Evolutionary conservation across 2,329 filamentous ascomycete genomes (phyloP).

Genomic region (Aspergillus eucalypticola): DNA sequence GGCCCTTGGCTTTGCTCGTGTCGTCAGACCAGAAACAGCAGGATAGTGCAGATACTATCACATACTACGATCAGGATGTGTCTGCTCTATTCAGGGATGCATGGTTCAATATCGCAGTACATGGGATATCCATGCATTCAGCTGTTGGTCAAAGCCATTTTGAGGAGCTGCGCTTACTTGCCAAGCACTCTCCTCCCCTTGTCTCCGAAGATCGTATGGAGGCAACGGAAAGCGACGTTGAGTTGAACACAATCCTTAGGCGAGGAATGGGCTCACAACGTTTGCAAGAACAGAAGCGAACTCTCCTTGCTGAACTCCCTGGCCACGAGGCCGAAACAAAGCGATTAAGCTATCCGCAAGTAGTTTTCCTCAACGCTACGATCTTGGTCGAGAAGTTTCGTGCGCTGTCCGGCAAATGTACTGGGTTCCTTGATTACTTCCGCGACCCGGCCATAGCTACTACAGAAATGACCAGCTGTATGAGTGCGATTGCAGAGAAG

Average conservation of each 20-base stretch:
- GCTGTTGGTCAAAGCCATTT: slow-evolving; percentile 70
- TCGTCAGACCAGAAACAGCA: slow-evolving; percentile 46
- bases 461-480: slow-evolving; percentile 62
- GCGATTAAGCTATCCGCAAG: slow-evolving; percentile 81
- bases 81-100: slow-evolving; percentile 79
- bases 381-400: slow-evolving; percentile 87
- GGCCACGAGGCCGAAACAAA: slow-evolving; percentile 76
- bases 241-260: slow-evolving; percentile 89
- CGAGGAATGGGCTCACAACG: slow-evolving; percentile 75
- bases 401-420: slow-evolving; percentile 84
- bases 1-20: slow-evolving; percentile 83
- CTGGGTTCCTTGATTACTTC: slow-evolving; percentile 87
- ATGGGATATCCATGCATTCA: slow-evolving; percentile 79
- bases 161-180: slow-evolving; percentile 78
- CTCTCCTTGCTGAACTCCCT: slow-evolving; percentile 72
- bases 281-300: slow-evolving; percentile 76
- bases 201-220: slow-evolving; percentile 87
- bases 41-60: slow-evolving; percentile 31
- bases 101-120: slow-evolving; percentile 97
- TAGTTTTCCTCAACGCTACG: slow-evolving; percentile 87
- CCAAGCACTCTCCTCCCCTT: slow-evolving; percentile 81
- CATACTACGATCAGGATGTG: slow-evolving; percentile 63
- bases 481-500: slow-evolving; percentile 63
- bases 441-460: slow-evolving; percentile 79
- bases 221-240: slow-evolving; percentile 91